Evolutionary conservation across 2,329 filamentous ascomycete genomes (phyloP).

Genomic region (Botrytis paeoniae): DNA sequence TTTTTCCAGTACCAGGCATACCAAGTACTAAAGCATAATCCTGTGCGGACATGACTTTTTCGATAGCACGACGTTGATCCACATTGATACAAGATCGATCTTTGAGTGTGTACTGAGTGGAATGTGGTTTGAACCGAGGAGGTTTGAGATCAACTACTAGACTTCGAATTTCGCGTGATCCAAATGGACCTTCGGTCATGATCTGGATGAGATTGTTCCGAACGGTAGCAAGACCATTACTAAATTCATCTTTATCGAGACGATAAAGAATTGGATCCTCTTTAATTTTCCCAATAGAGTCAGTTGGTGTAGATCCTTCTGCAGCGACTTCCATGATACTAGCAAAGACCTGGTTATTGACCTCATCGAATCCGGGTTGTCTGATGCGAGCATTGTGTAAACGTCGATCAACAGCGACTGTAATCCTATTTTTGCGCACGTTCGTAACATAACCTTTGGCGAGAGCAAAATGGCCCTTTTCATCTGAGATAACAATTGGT

Average conservation of each 20-base stretch:
- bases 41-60: constrained; percentile 91
- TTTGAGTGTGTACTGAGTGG: constrained; percentile 62
- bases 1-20: constrained; percentile 98
- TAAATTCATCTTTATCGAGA: constrained; percentile 96
- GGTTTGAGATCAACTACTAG: constrained; percentile 75
- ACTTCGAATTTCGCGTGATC: constrained; percentile 68
- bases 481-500: constrained; percentile 93
- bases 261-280: constrained; percentile 67
- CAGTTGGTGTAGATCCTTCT: constrained; percentile 51
- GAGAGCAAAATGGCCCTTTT: constrained; percentile 90
- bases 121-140: constrained; percentile 67
- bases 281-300: constrained; percentile 51
- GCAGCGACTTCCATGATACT: constrained; percentile 84
- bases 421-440: constrained; percentile 71
- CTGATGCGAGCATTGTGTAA: constrained; percentile 82
- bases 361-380: constrained; percentile 70
- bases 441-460: constrained; percentile 87
- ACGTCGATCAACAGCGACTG: constrained; percentile 84
- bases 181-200: constrained; percentile 76
- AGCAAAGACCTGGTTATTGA: constrained; percentile 77
- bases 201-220: constrained; percentile 91
- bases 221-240: constrained; percentile 92
- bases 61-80: constrained; percentile 81
- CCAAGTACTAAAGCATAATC: constrained; percentile 97
- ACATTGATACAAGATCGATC: constrained; percentile 71